Base-by-base conservation (phyloP, 345 rosid species). In the Geranium brycei region DNA sequence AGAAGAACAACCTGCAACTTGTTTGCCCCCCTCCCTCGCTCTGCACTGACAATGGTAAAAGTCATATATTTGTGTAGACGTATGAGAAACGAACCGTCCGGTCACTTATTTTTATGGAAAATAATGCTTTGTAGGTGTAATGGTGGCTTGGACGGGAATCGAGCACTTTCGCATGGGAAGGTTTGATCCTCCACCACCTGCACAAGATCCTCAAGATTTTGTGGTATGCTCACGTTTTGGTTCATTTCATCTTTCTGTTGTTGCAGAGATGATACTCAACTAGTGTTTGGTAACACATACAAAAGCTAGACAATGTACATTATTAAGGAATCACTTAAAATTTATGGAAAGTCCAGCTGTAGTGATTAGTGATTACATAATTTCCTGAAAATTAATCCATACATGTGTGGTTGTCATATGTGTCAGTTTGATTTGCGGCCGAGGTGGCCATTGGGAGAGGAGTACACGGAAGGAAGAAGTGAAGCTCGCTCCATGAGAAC, bases 111-210 rank as follows among this genome's bases (percentile, higher is more conserved):
- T 23, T 23, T 23, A 23, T 35, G 10, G 7, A 35, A 35, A 35
- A 35, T 35, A 35, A 7, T 58, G 19, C 28, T 19, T 17, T 58
- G 60, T 61, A 92, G 98, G 98, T 59, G 96, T 83, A 63, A 92
- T 92, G 98, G 82, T 92, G 67, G 98, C 98, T 71, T 92, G 98
- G 98, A 89, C 98, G 58, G 98, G 98, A 61, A 85, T 92, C 0
- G 98, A 92, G 80, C 90, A 92, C 77, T 86, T 87, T 63, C 75
- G 83, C 63, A 75, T 72, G 72, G 98, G 98, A 79, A 86, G 98
- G 79, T 92, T 66, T 62, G 95, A 92, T 79, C 95, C 96, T 71
- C 85, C 96, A 51, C 98, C 96, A n/a, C 87, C 82, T 65, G 83
- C 80, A 51, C 68, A 65, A 13, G 95, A 87, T 47, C 89, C 91